These are phyloP conservation scores for Hypholoma fasciculare DNA, from an alignment of 768 basidiomycete genomes.

Conservation along the genomic window DNA sequence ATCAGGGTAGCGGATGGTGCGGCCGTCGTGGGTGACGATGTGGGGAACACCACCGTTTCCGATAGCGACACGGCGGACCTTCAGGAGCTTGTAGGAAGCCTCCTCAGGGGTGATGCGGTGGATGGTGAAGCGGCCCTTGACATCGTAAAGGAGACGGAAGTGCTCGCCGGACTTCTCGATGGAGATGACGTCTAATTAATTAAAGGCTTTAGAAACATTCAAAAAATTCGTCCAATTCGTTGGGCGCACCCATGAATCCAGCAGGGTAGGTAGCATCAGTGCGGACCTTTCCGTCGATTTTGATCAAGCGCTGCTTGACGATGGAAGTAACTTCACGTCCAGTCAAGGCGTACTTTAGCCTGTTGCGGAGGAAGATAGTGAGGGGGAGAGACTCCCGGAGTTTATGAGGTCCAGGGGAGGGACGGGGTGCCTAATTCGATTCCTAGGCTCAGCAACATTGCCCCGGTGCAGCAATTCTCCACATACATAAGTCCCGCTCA, in stretches of 20 bases:
- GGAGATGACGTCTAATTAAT: constrained; percentile 79
- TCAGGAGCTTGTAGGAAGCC: constrained; percentile 94
- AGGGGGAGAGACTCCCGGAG: constrained; percentile 98
- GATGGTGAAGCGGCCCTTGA: constrained; percentile 99
- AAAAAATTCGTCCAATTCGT: not conserved
- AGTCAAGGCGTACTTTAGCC: constrained; percentile 98
- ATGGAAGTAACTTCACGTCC: constrained; percentile 95
- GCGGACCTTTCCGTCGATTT: constrained; percentile 98
- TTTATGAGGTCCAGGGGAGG: constrained; percentile 98
- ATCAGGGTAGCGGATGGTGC: constrained; percentile 99
- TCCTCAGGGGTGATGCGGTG: constrained; percentile 99
- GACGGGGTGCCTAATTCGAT: constrained; percentile 78
- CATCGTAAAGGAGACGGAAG: constrained; percentile 98
- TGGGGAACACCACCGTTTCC: constrained; percentile 94
- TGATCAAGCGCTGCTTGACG: constrained; percentile 94
- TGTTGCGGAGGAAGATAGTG: constrained; percentile 96
- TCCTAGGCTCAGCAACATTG: constrained; percentile 12
- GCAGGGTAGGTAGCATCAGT: constrained; percentile 97
- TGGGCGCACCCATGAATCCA: constrained; percentile 88
- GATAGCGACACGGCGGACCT: constrained; percentile 89
- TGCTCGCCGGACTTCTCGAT: constrained; percentile 99
- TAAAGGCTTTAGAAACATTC: constrained; percentile 1
- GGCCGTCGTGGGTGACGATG: constrained; percentile 98
- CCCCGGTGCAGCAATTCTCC: constrained; percentile 10
- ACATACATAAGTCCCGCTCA: constrained; percentile 91